Conservation (phyloP, 1,284 basidiomycete species). For the Boletus smithii region DNA sequence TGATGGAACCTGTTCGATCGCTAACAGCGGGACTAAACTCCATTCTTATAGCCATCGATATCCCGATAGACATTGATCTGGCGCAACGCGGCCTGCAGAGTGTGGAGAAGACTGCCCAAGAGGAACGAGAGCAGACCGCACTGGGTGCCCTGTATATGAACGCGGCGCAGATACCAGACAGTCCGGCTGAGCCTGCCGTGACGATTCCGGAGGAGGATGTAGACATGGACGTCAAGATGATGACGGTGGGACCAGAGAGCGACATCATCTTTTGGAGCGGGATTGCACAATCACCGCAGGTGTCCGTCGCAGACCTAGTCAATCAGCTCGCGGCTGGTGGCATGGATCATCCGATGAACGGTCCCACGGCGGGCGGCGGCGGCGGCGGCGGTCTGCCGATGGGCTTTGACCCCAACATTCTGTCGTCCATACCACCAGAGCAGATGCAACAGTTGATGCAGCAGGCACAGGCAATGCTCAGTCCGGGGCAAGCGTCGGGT, state of each 20-base stretch:
- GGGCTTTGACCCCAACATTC: slow-evolving; percentile 36
- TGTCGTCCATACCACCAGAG: slow-evolving; percentile 47
- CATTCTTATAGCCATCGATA: slow-evolving; percentile 51
- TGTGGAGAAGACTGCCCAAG: slow-evolving; percentile 63
- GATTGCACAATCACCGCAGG: slow-evolving; percentile 33
- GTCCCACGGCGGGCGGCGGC: neutral
- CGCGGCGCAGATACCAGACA: slow-evolving; percentile 65
- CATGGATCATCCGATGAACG: slow-evolving; percentile 29
- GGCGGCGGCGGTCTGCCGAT: slow-evolving; percentile 15
- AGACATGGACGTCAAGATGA: slow-evolving; percentile 56
- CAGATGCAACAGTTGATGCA: slow-evolving; percentile 63
- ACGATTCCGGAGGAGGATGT: slow-evolving; percentile 64
- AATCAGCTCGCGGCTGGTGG: slow-evolving; percentile 55
- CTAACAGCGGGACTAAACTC: slow-evolving; percentile 9
- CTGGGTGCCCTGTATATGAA: slow-evolving; percentile 70
- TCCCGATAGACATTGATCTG: slow-evolving; percentile 53
- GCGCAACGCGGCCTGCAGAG: slow-evolving; percentile 60
- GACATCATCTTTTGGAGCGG: slow-evolving; percentile 63
- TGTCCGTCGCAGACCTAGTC: slow-evolving; percentile 65
- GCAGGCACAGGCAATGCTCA: slow-evolving; percentile 42
- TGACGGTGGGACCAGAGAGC: slow-evolving; percentile 66
- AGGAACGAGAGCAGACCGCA: slow-evolving; percentile 72
- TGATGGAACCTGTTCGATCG: slow-evolving; percentile 15
- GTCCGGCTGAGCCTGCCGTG: slow-evolving; percentile 64
- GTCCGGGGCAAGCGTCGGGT: slow-evolving; percentile 22